Evolutionary conservation across 768 basidiomycete species (phyloP), one percentile per base, ranked within the genome.

Genomic region (Pulveroboletus sp.): DNA sequence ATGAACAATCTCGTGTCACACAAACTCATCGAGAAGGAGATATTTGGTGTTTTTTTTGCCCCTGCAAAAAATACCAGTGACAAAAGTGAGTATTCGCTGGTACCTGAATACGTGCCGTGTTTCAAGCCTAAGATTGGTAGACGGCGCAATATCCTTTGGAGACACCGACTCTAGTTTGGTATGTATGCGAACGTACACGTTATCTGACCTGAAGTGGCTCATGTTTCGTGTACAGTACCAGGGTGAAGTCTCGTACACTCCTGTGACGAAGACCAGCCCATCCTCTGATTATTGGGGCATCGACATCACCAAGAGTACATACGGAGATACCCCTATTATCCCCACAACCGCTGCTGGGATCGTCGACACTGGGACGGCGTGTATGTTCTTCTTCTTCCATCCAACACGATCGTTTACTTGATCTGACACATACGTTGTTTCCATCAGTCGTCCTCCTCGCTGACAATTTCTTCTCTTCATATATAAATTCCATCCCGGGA

Each of bases 341-440:
- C 40, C 48, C 4, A 32, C 34, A 2, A 60, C 56, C 6, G 47
- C 50, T 16, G 56, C 63, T 31, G 63, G 63, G 3, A 58, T 65
- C n/a, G 63, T 64, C 38, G 63, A 64, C 42, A 57, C 55, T 13
- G 62, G 62, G n/a, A 64, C 61, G 13, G 55, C 57, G 19, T 56
- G 57, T 59, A 51, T 19, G 57, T 44, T 9, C 23, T 20, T 33
- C 25, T 16, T 24, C 33, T 8, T 12, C 10, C n/a, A 25, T 14
- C 23, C 17, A 20, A n/a, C 39, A 27, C 16, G 19, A 6, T 16
- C 27, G 12, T 11, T 11, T 9, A 24, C 12, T 19, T 3, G 1
- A 31, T 40, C 35, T 20, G 16, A 50, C 31, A 19, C 23, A 12
- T 20, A 17, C 13, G 14, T 8, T 6, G 24, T 21, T 5, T 25